These are phyloP conservation scores for Eutrema yunnanense DNA, from an alignment of 345 rosid genomes.

Conservation along the genomic window DNA sequence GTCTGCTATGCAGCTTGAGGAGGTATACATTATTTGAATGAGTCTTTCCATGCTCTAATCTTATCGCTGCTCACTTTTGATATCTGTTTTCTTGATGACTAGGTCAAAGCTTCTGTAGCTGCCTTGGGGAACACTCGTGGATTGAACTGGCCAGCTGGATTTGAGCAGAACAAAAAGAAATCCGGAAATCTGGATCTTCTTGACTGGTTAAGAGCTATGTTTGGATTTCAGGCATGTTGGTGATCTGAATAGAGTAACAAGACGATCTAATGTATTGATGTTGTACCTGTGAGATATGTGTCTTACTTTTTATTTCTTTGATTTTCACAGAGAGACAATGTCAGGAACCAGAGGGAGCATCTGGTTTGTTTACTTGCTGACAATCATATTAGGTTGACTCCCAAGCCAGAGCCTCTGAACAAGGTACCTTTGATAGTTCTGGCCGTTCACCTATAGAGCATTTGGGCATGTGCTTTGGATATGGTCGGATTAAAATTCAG, in stretches of 20 bases:
- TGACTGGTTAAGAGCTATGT: constrained; percentile 97
- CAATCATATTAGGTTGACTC: constrained; percentile 76
- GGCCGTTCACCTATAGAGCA: constrained; percentile 1
- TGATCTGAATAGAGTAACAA: constrained; percentile 1
- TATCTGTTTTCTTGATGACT: constrained; percentile 23
- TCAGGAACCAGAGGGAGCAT: constrained; percentile 97
- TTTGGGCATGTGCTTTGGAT: neutral
- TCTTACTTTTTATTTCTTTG: constrained; percentile 9
- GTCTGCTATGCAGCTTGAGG: constrained; percentile 92
- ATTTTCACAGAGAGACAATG: constrained; percentile 73
- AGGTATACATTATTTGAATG: constrained; percentile 38
- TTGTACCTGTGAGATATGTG: constrained; percentile 7
- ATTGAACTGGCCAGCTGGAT: constrained; percentile 77
- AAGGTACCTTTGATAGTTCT: constrained; percentile 43
- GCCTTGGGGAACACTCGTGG: constrained; percentile 85
- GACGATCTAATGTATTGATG: neutral
- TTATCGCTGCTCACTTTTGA: neutral
- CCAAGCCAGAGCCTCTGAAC: constrained; percentile 88
- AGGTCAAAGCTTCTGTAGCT: constrained; percentile 97
- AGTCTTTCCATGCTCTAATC: constrained; percentile 3
- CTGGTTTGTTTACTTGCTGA: constrained; percentile 78
- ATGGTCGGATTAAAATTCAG: neutral
- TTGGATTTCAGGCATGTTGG: constrained; percentile 86
- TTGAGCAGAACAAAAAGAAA: constrained; percentile 84
- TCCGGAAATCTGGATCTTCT: constrained; percentile 83